Evolutionary conservation across 371 early-diverging fungal species (phyloP), one percentile per base, ranked within the genome.

Genomic region (Neoconidiobolus thromboides): DNA sequence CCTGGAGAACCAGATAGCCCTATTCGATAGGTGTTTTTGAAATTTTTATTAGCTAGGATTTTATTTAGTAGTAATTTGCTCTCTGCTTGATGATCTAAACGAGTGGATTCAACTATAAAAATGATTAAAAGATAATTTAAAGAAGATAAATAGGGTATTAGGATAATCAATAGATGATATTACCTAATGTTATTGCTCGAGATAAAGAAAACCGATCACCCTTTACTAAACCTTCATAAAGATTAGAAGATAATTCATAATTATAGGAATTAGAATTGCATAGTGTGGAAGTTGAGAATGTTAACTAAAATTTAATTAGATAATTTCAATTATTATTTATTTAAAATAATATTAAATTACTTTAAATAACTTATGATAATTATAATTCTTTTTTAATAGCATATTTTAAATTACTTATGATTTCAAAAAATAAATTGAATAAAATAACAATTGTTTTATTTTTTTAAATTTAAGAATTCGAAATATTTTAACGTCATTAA

Each of bases 1-100:
- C 88, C 88, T 0, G 88, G 88, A 3, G 82, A 69, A 6, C 88
- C 88, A 36, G 82, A 79, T 37, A 87, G 70, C 1, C 86, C 87
- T 44, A 87, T 83, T 41, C 86, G 73, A 64, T 80, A 79, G 59
- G 63, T 47, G 60, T 55, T 12, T 9, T 41, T 61, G 7, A 60
- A 49, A 37, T 67, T 67, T 5, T 62, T 60, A 43, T 70, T 59
- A 1, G 77, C 66, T 3, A 78, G 61, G 48, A 64, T 58, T 7
- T 75, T 67, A 6, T 84, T 72, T 3, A 85, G 75, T 51, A 73
- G 65, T 72, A 1, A 84, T 74, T 55, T 72, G 65, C 14, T 56
- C 51, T 46, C 71, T 69, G 62, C 83, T 83, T 57, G 76, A 77
- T 3, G 63, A 44, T 6, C 77, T 74, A 2, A 77, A 68, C 9